Evolutionary conservation across 805 yeast species (phyloP).

Genomic region (Myxozyma melibiosi): DNA sequence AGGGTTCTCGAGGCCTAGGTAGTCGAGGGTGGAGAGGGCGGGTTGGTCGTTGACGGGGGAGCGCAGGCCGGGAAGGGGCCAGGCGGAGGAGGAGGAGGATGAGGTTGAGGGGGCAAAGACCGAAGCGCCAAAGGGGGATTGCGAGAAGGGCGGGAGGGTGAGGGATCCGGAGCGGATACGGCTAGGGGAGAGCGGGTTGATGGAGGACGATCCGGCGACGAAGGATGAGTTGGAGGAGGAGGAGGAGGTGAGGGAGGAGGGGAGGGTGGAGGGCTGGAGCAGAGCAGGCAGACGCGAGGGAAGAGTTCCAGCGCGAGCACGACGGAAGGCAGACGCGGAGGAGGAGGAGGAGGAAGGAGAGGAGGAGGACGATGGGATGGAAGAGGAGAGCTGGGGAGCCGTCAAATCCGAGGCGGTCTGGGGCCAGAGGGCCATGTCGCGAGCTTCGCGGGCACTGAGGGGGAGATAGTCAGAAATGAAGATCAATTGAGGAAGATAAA

Average conservation of each 20-base stretch:
- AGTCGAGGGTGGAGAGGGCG: slow-evolving; percentile 32
- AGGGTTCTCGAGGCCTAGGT: slow-evolving; percentile 32
- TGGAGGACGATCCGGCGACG: not conserved
- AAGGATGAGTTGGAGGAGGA: slow-evolving; percentile 11
- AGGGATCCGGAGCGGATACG: slow-evolving; percentile 33
- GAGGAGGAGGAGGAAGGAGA: slow-evolving; percentile 10
- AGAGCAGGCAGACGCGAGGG: slow-evolving; percentile 57
- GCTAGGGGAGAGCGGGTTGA: not conserved
- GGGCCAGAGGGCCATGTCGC: slow-evolving; percentile 18
- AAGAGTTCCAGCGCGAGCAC: slow-evolving; percentile 78
- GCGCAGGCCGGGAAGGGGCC: not conserved
- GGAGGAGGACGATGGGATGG: slow-evolving; percentile 1
- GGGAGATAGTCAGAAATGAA: not conserved
- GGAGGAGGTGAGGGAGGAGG: not conserved
- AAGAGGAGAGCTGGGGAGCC: not conserved
- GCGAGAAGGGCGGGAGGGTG: slow-evolving; percentile 22
- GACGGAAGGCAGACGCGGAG: slow-evolving; percentile 42
- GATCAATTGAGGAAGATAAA: not conserved
- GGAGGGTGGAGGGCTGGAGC: not conserved
- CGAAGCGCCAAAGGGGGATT: slow-evolving; percentile 15
- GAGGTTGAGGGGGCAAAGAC: slow-evolving; percentile 13
- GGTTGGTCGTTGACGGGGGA: slow-evolving; percentile 13
- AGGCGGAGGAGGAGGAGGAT: not conserved
- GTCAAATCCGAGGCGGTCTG: not conserved
- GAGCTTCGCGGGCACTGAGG: slow-evolving; percentile 24